Evolutionary conservation across 2,329 filamentous ascomycete species (phyloP).

Genomic region (Colletotrichum salicis): DNA sequence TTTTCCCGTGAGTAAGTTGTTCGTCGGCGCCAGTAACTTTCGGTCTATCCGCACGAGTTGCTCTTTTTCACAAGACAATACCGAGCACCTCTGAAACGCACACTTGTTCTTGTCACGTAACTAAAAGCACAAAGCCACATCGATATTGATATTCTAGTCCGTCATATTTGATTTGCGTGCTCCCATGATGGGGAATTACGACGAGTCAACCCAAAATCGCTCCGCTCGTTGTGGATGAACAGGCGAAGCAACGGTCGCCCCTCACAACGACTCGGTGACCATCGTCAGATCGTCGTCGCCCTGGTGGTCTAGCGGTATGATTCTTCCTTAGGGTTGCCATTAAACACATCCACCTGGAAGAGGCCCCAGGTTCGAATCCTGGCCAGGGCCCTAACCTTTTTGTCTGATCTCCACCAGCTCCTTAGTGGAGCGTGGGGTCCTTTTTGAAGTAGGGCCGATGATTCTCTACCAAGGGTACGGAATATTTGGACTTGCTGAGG

Average conservation of each 20-base stretch:
- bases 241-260: neutral
- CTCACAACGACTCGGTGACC: neutral
- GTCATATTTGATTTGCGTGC: no score
- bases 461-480: neutral
- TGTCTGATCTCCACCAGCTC: neutral
- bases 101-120: no score
- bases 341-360: neutral
- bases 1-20: no score
- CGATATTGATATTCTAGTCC: no score
- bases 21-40: no score
- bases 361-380: conserved; percentile 17
- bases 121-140: no score
- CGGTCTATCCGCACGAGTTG: no score
- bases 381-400: conserved; percentile 1
- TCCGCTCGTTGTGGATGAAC: neutral
- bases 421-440: neutral
- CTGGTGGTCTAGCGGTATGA: conserved; percentile 18
- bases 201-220: no score
- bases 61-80: no score
- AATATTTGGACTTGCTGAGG: neutral
- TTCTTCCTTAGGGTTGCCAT: conserved; percentile 6
- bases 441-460: neutral
- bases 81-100: no score
- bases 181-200: no score
- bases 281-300: neutral